Evolutionary conservation across 129 eudicot species (phyloP).

Genomic region (Centaurea solstitialis): DNA sequence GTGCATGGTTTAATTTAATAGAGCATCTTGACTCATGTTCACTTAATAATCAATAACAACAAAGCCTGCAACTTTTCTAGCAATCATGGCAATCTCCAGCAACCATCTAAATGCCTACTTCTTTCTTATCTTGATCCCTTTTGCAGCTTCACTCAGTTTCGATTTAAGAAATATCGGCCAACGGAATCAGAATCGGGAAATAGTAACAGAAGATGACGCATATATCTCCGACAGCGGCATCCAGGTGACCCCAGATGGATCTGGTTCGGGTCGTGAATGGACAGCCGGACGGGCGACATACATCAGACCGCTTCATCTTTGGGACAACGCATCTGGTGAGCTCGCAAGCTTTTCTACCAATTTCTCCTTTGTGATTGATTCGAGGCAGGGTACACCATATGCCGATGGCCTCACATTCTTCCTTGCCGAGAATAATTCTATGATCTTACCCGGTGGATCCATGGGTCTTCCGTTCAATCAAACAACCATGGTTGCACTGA

Average conservation of each 20-base stretch:
- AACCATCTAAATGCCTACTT: not conserved
- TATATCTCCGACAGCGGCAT: conserved; percentile 22
- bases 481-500: not conserved
- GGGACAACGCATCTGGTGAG: conserved; percentile 29
- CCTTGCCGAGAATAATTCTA: conserved; percentile 19
- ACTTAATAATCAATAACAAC: not conserved
- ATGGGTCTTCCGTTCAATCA: conserved; percentile 34
- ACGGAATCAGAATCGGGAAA: not conserved
- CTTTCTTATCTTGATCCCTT: conserved; percentile 14
- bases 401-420: conserved; percentile 52
- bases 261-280: not conserved
- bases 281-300: conserved; percentile 31
- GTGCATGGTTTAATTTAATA: not conserved
- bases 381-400: not conserved
- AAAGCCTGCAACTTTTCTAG: not conserved
- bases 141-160: conserved; percentile 19
- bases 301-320: conserved; percentile 22
- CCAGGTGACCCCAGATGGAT: conserved; percentile 25
- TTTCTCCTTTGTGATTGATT: conserved; percentile 43
- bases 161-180: not conserved
- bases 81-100: conserved; percentile 13
- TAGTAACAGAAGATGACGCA: not conserved
- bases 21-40: not conserved
- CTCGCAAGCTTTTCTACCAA: conserved; percentile 37
- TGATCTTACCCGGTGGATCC: not conserved